Evolutionary conservation across 768 basidiomycete genomes (phyloP).

Genomic region (Trametes villosa): DNA sequence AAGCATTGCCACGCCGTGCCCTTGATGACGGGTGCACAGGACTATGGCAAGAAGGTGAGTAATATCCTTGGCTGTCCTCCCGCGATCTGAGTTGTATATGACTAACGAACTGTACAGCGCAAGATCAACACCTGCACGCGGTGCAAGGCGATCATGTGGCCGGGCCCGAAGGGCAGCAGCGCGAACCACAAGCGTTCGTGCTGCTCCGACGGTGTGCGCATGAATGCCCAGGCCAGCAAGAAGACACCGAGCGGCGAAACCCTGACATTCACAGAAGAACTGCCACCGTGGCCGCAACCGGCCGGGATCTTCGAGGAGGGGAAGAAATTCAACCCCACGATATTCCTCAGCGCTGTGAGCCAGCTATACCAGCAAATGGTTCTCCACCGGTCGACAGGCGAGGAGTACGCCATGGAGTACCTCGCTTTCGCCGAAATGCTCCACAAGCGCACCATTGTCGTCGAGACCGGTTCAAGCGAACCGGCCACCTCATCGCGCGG

Average conservation of each 20-base stretch:
- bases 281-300: slow-evolving; percentile 21
- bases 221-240: neutral
- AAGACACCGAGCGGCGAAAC: neutral
- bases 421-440: neutral
- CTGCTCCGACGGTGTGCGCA: slow-evolving; percentile 23
- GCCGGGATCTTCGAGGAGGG: slow-evolving; percentile 15
- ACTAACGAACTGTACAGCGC: neutral
- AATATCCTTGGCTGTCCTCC: neutral
- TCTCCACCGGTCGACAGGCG: neutral
- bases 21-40: neutral
- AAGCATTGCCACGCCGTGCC: neutral
- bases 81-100: too few species aligned
- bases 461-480: too few species aligned
- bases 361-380: slow-evolving; percentile 1
- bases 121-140: slow-evolving; percentile 8
- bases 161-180: neutral
- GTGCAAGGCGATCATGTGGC: slow-evolving; percentile 23
- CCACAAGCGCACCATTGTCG: neutral
- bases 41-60: neutral
- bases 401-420: neutral
- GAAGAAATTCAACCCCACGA: slow-evolving; percentile 1
- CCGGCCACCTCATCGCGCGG: neutral
- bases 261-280: neutral
- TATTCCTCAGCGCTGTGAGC: neutral
- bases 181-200: slow-evolving; percentile 17